Evolutionary conservation across 2,329 filamentous ascomycete species (phyloP).

Genomic region (Colletotrichum somersetense): DNA sequence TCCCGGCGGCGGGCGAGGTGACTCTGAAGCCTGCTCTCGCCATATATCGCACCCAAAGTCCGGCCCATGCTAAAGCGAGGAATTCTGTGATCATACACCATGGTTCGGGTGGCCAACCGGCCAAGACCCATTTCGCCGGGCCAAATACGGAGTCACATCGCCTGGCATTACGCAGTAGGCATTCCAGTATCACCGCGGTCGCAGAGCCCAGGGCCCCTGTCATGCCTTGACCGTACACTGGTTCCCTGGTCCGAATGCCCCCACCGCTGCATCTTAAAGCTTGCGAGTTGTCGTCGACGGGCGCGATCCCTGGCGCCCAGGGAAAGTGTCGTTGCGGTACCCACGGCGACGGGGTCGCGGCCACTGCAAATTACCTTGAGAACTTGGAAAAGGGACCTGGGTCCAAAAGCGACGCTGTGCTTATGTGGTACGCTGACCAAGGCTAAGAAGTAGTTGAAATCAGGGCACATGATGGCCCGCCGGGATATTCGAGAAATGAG

Average conservation of each 20-base stretch:
- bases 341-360: not conserved
- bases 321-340: too few species aligned
- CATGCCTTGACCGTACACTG: conserved; percentile 68
- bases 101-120: conserved; percentile 63
- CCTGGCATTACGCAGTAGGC: conserved; percentile 56
- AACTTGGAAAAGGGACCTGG: too few species aligned
- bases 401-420: not conserved
- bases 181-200: conserved; percentile 68
- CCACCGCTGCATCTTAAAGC: conserved; percentile 68
- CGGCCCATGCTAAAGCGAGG: conserved; percentile 65
- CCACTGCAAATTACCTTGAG: not conserved
- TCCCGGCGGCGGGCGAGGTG: conserved; percentile 53
- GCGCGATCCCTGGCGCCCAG: not conserved
- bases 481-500: conserved; percentile 61
- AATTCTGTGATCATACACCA: conserved; percentile 76
- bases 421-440: not conserved
- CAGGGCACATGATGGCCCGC: conserved; percentile 64
- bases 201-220: conserved; percentile 60
- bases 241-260: conserved; percentile 71
- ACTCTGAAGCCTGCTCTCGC: conserved; percentile 62
- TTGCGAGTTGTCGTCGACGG: not conserved
- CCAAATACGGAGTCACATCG: conserved; percentile 72
- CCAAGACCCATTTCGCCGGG: conserved; percentile 76
- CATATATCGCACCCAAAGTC: conserved; percentile 44
- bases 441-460: conserved; percentile 65